Evolutionary conservation across 495 filamentous ascomycete species (phyloP), one percentile per base, ranked within the genome.

Genomic region (Geoglossum glabrum): DNA sequence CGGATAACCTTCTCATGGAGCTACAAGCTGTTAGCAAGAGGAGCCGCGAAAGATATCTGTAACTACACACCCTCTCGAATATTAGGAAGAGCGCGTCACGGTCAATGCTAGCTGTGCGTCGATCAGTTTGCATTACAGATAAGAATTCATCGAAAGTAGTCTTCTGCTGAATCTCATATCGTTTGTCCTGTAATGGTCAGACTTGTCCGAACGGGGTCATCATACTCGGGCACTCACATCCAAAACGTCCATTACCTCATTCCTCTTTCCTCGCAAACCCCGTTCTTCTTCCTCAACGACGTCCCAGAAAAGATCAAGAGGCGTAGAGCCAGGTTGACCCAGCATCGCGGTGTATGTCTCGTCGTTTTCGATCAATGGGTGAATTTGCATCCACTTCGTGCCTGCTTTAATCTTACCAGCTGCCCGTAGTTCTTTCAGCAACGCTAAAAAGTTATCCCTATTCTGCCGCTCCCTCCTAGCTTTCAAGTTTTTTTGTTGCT

Each of bases 241-340:
- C 61, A 97, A 76, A 54, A 93, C 87, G 67, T 97, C 92, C 52
- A 90, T 73, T 3, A 93, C 83, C 64, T 89, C 80, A 67, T 93
- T 93, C 31, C 90, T 78, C 51, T 82, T 84, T 52, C 78, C 78
- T 45, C 93, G 83, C 17, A 97, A 71, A 21, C 82, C 80, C 54
- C 84, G 79, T 60, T 97, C 89, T 69, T 95, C 88, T 68, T 96
- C 90, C 66, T 95, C 90, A 17, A 97, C 78, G 54, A 89, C 76
- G 69, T 99, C 93, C 90, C 93, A 95, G 70, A 97, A 95, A 9
- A 99, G 73, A 59, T 99, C 92, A 60, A 95, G 74, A n/a, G 90
- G 86, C 4, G 80, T 85, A 3, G 92, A 96, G 55, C 93, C 93
- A 45, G 80, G 65, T 63, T 92, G 87, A 46, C 90, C 92, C 31